Evolutionary conservation across 2,329 filamentous ascomycete genomes (phyloP), one percentile per base, ranked within the genome.

Genomic region (Penicillium fuscoglaucum): DNA sequence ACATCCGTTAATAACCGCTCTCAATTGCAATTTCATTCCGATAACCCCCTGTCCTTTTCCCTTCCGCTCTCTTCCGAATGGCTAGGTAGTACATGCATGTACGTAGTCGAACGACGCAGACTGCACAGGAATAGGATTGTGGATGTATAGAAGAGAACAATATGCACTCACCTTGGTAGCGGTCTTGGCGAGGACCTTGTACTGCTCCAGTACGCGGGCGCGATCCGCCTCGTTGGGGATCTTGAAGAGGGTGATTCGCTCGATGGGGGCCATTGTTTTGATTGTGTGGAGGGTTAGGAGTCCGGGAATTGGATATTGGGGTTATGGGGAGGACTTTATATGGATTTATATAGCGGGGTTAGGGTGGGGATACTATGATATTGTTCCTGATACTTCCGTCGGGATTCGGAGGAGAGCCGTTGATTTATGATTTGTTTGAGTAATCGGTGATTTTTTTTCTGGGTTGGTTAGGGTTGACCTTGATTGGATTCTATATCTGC

Each of bases 211-310:
- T 6, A 83, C 65, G 17, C 72, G 68, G 29, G 75, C 68, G 24
- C 78, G 75, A 60, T 80, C 76, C 47, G 72, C 74, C 41, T 78
- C 76, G 45, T 79, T 75, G 58, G 80, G 76, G 56, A 83, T 73
- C 66, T 83, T 83, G 78, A 84, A 84, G 60, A 82, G 73, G 31
- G 81, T 83, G 61, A 83, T 75, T 50, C 82, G 77, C 64, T 82
- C 78, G 66, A 83, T 77, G 29, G 70, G 70, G 19, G 73, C 69
- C 74, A 76, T 77, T 58, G 53, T 67, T 48, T 41, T 40, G n/a
- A 19, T 21, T 8, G 31, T 19, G 10, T 15, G 48, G 24, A 35
- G n/a, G 21, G 33, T 56, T 28, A 46, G 17, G n/a, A 39, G 7
- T 15, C 10, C 4, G 17, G 35, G 21, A 17, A 33, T 55, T 49